Conservation (phyloP, 2,329 filamentous ascomycete genomes). For the Dothistroma pini region DNA sequence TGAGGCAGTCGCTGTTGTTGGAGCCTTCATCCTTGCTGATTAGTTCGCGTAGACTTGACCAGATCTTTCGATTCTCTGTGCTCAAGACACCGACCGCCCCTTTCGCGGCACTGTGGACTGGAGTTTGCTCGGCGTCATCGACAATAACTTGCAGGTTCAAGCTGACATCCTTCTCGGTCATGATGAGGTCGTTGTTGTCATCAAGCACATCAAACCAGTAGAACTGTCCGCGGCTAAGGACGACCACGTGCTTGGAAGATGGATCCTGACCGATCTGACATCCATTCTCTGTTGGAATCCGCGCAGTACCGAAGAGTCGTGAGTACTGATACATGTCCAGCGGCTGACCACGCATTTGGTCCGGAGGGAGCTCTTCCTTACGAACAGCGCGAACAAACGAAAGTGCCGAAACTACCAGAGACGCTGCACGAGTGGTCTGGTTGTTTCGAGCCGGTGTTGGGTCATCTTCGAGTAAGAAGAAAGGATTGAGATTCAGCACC, state of each 20-base stretch:
- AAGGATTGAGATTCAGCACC: slow-evolving; percentile 94
- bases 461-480: slow-evolving; percentile 96
- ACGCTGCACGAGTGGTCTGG: slow-evolving; percentile 91
- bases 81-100: slow-evolving; percentile 88
- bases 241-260: slow-evolving; percentile 86
- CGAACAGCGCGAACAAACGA: slow-evolving; percentile 91
- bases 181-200: slow-evolving; percentile 90
- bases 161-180: slow-evolving; percentile 91
- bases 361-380: slow-evolving; percentile 86
- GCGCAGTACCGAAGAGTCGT: slow-evolving; percentile 86
- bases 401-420: slow-evolving; percentile 81
- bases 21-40: slow-evolving; percentile 80
- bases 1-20: slow-evolving; percentile 94
- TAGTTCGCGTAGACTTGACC: slow-evolving; percentile 87
- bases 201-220: slow-evolving; percentile 99
- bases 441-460: slow-evolving; percentile 95
- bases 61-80: slow-evolving; percentile 93
- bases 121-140: slow-evolving; percentile 82
- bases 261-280: slow-evolving; percentile 96
- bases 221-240: slow-evolving; percentile 91
- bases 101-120: slow-evolving; percentile 93
- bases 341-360: slow-evolving; percentile 76
- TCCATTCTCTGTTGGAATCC: slow-evolving; percentile 88
- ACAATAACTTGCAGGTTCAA: slow-evolving; percentile 90
- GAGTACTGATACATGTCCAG: slow-evolving; percentile 99